Conservation (phyloP, 139 green algal genomes). For the Yamagishiella unicocca region DNA sequence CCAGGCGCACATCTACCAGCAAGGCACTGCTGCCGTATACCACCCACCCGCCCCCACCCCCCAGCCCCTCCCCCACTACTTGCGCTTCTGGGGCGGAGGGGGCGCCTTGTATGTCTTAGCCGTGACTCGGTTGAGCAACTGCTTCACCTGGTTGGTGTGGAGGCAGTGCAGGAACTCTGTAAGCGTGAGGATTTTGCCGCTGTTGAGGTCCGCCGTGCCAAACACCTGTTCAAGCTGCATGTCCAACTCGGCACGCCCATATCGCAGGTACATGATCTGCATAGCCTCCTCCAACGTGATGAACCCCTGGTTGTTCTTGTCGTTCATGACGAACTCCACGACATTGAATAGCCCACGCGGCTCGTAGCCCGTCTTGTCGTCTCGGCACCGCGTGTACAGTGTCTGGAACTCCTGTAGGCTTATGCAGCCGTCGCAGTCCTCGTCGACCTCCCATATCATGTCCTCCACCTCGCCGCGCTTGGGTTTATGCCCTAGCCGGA, state of each 20-base stretch:
- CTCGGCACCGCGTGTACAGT: slow-evolving; percentile 88
- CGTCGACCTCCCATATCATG: slow-evolving; percentile 99
- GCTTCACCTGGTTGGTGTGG: slow-evolving; percentile 79
- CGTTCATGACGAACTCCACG: slow-evolving; percentile 95
- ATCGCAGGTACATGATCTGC: slow-evolving; percentile 95
- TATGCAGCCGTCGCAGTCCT: slow-evolving; percentile 90
- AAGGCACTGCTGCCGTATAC: too few species aligned
- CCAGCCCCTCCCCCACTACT: not conserved
- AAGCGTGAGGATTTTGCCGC: slow-evolving; percentile 87
- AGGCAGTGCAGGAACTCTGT: slow-evolving; percentile 92
- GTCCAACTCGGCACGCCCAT: slow-evolving; percentile 79
- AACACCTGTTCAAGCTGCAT: slow-evolving; percentile 93
- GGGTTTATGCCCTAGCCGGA: slow-evolving; percentile 78
- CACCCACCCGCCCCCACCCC: too few species aligned
- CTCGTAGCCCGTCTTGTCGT: slow-evolving; percentile 85
- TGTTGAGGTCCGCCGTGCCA: slow-evolving; percentile 91
- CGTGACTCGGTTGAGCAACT: slow-evolving; percentile 72
- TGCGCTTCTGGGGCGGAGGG: slow-evolving; percentile 54
- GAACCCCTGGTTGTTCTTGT: slow-evolving; percentile 80
- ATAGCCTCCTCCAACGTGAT: slow-evolving; percentile 80
- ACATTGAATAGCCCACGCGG: slow-evolving; percentile 94
- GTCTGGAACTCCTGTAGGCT: slow-evolving; percentile 88
- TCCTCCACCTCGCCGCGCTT: slow-evolving; percentile 90
- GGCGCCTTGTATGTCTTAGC: slow-evolving; percentile 82
- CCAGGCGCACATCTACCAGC: too few species aligned